Evolutionary conservation across 495 filamentous ascomycete species (phyloP).

Genomic region (Hypoxylon lienhwacheense): DNA sequence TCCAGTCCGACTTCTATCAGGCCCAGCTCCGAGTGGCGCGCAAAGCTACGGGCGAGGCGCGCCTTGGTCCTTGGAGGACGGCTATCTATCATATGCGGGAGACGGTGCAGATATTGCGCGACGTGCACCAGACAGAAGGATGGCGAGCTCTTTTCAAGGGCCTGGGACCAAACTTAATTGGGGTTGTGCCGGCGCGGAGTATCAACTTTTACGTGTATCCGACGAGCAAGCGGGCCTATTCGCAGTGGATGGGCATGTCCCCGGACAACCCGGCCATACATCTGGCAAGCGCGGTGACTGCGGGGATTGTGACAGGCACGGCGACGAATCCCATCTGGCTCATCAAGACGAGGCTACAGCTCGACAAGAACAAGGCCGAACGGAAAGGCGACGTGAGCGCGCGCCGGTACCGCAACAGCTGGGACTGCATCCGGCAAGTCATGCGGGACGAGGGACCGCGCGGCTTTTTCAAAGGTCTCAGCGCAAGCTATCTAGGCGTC

Average conservation of each 20-base stretch:
- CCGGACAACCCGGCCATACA: conserved; percentile 72
- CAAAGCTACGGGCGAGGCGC: conserved; percentile 41
- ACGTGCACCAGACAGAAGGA: conserved; percentile 76
- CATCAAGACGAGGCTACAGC: conserved; percentile 84
- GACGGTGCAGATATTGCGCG: conserved; percentile 76
- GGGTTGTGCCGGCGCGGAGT: conserved; percentile 80
- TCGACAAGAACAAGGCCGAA: conserved; percentile 68
- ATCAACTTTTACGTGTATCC: conserved; percentile 92
- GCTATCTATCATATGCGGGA: conserved; percentile 67
- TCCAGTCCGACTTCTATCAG: conserved; percentile 92
- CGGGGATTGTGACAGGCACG: conserved; percentile 78
- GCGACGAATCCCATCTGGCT: conserved; percentile 94
- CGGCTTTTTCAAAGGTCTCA: conserved; percentile 83
- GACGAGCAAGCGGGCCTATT: conserved; percentile 78
- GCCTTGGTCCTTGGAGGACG: conserved; percentile 50
- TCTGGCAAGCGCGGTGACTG: conserved; percentile 68
- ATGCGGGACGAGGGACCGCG: conserved; percentile 72
- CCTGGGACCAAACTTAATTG: conserved; percentile 81
- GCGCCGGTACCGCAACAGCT: conserved; percentile 76
- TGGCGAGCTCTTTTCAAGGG: conserved; percentile 87
- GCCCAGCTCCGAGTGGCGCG: conserved; percentile 58
- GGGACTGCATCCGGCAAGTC: conserved; percentile 78
- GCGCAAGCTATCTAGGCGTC: conserved; percentile 83
- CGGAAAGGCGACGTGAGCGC: conserved; percentile 51
- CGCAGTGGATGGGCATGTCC: conserved; percentile 64